Base-by-base conservation (phyloP, 2,329 filamentous ascomycete species). In the Polychaeton citri region DNA sequence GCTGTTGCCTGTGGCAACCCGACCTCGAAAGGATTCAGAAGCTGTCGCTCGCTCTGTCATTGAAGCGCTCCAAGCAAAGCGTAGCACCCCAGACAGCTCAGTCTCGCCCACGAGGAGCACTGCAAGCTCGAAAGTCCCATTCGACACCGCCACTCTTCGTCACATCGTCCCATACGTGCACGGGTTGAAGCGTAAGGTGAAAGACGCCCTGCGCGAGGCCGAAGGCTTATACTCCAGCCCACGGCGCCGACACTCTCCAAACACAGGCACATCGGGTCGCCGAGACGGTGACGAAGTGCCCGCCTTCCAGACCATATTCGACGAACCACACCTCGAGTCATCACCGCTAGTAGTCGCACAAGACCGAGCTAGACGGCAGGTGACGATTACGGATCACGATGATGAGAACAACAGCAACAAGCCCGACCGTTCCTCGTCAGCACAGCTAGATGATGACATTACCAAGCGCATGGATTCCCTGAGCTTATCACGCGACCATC, bases 71-170 rank as follows among this genome's bases (percentile, higher is more conserved):
- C 71, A 74, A 37, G 37, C 48, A 5, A 52, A 50, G 37, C 48
- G 52, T 15, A 50, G 37, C 21, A 35, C 42, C 12, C 46, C 49
- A 7, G 51, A 54, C 31, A 38, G 44, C 3, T 43, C 43, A 6
- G 41, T 55, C 7, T 38, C 50, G 7, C 45, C 52, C 12, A 34
- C 46, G 20, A 31, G 43, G 52, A n/a, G 24, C 15, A 47, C 54
- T 10, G 34, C 43, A 3, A 50, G 55, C 26, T 65, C 65, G 45
- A 79, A 77, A 46, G 66, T 79, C n/a, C 72, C 73, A 0, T 79
- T 79, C 49, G 74, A 79, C 48, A 79, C 74, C 2, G 71, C 71
- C 18, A 78, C 75, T 30, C 62, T 79, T 10, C 66, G 68, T 44
- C 71, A 76, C 48, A 71, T 79, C 38, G 74, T 79, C 18, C 65